A percentile compares a stretch with the other conserved stretches of the same genome.
These are phyloP conservation scores for Rhodotorula kratochvilovae DNA, from an alignment of 768 basidiomycete species.

Conservation along the genomic window DNA sequence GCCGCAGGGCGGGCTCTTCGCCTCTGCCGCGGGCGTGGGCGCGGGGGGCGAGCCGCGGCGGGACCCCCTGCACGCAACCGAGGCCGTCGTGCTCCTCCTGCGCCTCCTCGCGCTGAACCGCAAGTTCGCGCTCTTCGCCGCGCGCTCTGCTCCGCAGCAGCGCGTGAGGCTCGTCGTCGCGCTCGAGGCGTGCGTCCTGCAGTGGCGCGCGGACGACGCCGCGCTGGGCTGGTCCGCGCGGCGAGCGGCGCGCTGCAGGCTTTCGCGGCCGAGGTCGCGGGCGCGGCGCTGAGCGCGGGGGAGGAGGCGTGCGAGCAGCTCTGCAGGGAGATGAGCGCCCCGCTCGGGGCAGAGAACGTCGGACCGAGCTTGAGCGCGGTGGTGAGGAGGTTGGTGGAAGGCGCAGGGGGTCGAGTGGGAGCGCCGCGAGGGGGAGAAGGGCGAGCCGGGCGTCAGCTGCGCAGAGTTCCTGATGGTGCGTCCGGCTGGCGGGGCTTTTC, in stretches of 20 bases:
- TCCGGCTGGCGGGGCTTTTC: too few species aligned
- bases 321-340: conserved; percentile 41
- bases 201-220: conserved; percentile 71
- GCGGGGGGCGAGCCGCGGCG: too few species aligned
- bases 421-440: background rate
- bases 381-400: conserved; percentile 10
- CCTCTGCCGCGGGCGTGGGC: conserved; percentile 13
- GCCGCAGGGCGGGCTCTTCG: background rate
- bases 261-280: conserved; percentile 74
- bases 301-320: conserved; percentile 51
- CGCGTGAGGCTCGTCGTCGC: background rate
- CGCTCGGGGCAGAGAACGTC: background rate
- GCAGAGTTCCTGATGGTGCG: conserved; percentile 64
- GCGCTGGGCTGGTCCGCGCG: conserved; percentile 81
- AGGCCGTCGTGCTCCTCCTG: conserved; percentile 59
- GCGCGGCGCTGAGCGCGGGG: conserved; percentile 55
- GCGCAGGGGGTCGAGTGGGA: conserved; percentile 10
- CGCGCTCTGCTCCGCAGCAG: background rate
- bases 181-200: conserved; percentile 52
- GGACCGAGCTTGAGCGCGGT: background rate
- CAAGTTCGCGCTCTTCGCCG: conserved; percentile 14
- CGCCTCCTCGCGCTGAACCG: conserved; percentile 83
- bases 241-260: conserved; percentile 88
- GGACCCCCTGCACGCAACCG: background rate
- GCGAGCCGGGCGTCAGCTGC: conserved; percentile 56